A percentile compares a stretch with the other conserved stretches of the same genome.
Evolutionary conservation across 768 basidiomycete species (phyloP).

Genomic region (Terana coerulea): DNA sequence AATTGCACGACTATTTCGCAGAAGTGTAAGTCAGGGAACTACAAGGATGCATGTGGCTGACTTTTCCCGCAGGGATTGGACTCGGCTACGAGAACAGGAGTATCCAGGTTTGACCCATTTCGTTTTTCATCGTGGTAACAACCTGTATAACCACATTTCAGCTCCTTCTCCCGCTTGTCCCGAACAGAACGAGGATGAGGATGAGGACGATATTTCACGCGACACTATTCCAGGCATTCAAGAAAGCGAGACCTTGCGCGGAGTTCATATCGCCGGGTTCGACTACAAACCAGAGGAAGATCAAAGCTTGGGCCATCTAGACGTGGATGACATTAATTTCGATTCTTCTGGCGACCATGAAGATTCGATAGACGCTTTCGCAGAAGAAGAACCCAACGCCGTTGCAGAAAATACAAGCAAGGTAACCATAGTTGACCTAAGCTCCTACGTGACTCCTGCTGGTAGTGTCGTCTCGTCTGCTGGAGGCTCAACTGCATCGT

Average conservation of each 20-base stretch:
- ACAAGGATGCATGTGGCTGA: neutral
- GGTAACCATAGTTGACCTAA: too few relatives aligned
- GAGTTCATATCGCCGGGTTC: conserved; percentile 14
- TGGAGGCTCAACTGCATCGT: conserved; percentile 1
- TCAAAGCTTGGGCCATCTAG: neutral
- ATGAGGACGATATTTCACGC: neutral
- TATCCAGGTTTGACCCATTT: conserved; percentile 7
- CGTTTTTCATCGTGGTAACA: neutral
- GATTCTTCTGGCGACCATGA: too few relatives aligned
- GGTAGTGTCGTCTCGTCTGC: neutral
- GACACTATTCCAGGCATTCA: neutral
- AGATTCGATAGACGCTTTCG: neutral
- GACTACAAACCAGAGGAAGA: conserved; percentile 8
- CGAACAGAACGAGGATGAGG: neutral
- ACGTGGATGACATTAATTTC: neutral
- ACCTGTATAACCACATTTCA: neutral
- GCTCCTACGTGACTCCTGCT: conserved; percentile 3
- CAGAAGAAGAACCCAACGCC: neutral
- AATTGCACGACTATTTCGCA: conserved; percentile 46
- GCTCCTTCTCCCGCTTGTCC: neutral
- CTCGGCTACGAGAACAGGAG: conserved; percentile 16
- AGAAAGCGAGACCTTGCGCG: conserved; percentile 10
- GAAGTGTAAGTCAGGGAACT: conserved; percentile 35
- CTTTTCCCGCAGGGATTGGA: conserved; percentile 10
- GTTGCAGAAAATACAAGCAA: neutral